These are phyloP conservation scores for Barnettozyma populi DNA, from an alignment of 805 yeast genomes.

Conservation along the genomic window DNA sequence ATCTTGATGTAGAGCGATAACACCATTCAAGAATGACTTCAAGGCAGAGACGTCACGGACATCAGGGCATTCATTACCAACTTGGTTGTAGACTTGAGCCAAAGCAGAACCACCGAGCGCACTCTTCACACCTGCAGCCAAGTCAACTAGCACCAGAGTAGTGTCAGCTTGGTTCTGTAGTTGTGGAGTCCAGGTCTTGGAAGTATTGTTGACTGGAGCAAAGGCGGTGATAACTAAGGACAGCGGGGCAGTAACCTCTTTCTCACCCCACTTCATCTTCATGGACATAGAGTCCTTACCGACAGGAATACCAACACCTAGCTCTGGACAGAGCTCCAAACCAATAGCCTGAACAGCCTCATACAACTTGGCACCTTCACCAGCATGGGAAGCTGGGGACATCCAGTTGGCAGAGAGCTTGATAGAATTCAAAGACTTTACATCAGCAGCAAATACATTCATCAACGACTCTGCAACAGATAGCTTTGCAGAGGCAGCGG, in stretches of 20 bases:
- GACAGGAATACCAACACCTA: conserved; percentile 91
- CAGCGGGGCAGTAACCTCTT: conserved; percentile 93
- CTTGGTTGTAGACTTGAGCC: conserved; percentile 87
- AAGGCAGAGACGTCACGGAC: conserved; percentile 64
- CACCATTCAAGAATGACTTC: conserved; percentile 64
- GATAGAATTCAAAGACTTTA: conserved; percentile 65
- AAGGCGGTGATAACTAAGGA: conserved; percentile 89
- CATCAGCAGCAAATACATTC: conserved; percentile 86
- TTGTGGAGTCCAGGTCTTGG: conserved; percentile 94
- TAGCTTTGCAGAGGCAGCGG: conserved; percentile 91
- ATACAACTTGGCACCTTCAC: conserved; percentile 92
- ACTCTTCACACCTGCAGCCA: conserved; percentile 47
- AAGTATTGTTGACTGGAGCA: conserved; percentile 77
- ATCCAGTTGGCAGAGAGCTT: conserved; percentile 98
- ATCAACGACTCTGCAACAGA: conserved; percentile 91
- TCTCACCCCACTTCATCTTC: conserved; percentile 96
- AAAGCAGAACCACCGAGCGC: conserved; percentile 91
- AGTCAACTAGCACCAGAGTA: conserved; percentile 72
- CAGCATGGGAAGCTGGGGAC: conserved; percentile 93
- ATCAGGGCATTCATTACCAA: conserved; percentile 79
- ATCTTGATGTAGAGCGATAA: conserved; percentile 64
- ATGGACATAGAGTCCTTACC: conserved; percentile 99
- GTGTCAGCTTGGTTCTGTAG: conserved; percentile 51
- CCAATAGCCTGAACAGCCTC: conserved; percentile 98
- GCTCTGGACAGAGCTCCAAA: conserved; percentile 85